A percentile compares a stretch with the other conserved stretches of the same genome.
These are phyloP conservation scores for Amylocarpus encephaloides DNA, from an alignment of 2,329 filamentous ascomycete genomes.

Conservation along the genomic window DNA sequence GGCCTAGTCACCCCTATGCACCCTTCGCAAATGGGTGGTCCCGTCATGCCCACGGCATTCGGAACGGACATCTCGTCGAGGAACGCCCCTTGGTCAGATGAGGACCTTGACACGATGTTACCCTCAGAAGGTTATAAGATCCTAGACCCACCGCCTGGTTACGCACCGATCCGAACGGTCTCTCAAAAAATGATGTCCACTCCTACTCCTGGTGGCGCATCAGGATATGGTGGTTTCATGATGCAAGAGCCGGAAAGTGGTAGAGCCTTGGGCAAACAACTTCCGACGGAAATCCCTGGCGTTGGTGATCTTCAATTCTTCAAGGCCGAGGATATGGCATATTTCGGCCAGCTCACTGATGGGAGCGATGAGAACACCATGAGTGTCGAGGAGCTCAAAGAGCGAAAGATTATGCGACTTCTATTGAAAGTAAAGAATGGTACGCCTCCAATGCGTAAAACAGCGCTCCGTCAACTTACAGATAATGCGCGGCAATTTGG, in stretches of 20 bases:
- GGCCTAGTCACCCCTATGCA: conserved; percentile 77
- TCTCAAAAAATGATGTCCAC: conserved; percentile 70
- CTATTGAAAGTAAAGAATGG: conserved; percentile 98
- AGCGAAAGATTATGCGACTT: conserved; percentile 96
- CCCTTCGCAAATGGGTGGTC: conserved; percentile 52
- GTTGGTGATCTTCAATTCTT: conserved; percentile 96
- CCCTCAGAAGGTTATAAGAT: conserved; percentile 91
- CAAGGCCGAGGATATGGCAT: conserved; percentile 97
- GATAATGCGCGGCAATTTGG: conserved; percentile 97
- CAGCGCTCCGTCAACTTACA: conserved; percentile 89
- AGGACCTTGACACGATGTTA: conserved; percentile 87
- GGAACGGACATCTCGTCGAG: conserved; percentile 75
- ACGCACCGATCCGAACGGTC: conserved; percentile 73
- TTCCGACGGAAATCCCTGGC: conserved; percentile 91
- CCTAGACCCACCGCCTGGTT: conserved; percentile 83
- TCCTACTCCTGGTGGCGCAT: conserved; percentile 51
- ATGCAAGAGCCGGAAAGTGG: conserved; percentile 92
- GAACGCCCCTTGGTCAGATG: conserved; percentile 80
- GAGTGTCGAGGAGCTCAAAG: conserved; percentile 90
- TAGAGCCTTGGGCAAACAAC: conserved; percentile 76
- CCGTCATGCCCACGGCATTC: conserved; percentile 55
- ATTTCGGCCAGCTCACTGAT: conserved; percentile 96
- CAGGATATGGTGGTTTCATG: conserved; percentile 65
- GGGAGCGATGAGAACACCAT: conserved; percentile 86
- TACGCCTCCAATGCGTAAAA: conserved; percentile 97